These are phyloP conservation scores for Phytophthora pinifolia DNA, from an alignment of 352 stramenopile species.

Conservation along the genomic window DNA sequence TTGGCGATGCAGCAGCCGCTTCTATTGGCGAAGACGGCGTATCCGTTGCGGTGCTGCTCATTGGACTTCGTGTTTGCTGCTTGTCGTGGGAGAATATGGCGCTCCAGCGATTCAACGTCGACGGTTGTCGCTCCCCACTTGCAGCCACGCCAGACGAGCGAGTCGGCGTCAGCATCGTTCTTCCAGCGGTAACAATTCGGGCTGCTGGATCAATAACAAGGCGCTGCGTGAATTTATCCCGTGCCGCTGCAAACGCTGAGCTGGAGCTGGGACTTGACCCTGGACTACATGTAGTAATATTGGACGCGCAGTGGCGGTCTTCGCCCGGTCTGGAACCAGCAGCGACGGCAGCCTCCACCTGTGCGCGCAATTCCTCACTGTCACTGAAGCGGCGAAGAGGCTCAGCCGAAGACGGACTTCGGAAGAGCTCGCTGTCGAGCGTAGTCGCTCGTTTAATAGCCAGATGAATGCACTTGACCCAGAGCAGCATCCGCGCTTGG, in stretches of 20 bases:
- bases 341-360: conserved; percentile 2
- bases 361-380: conserved; percentile 21
- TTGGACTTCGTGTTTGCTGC: conserved; percentile 37
- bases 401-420: conserved; percentile 20
- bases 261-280: conserved; percentile 16
- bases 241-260: conserved; percentile 13
- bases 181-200: conserved; percentile 19
- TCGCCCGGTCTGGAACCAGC: neutral
- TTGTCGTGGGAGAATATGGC: conserved; percentile 36
- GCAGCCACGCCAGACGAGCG: conserved; percentile 16
- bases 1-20: conserved; percentile 10
- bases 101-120: conserved; percentile 35
- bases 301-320: conserved; percentile 6
- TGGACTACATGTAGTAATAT: conserved; percentile 1
- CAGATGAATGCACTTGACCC: conserved; percentile 78
- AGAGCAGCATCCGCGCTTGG: conserved; percentile 64
- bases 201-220: conserved; percentile 34
- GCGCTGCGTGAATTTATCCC: conserved; percentile 34
- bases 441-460: conserved; percentile 58
- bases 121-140: conserved; percentile 20
- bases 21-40: conserved; percentile 7
- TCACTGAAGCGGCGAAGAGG: conserved; percentile 17
- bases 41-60: conserved; percentile 23
- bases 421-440: conserved; percentile 44
- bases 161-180: conserved; percentile 28